Evolutionary conservation across 176 grass and related monocot species (phyloP), one percentile per base, ranked within the genome.

Genomic region (Calamus simplicifolius): DNA sequence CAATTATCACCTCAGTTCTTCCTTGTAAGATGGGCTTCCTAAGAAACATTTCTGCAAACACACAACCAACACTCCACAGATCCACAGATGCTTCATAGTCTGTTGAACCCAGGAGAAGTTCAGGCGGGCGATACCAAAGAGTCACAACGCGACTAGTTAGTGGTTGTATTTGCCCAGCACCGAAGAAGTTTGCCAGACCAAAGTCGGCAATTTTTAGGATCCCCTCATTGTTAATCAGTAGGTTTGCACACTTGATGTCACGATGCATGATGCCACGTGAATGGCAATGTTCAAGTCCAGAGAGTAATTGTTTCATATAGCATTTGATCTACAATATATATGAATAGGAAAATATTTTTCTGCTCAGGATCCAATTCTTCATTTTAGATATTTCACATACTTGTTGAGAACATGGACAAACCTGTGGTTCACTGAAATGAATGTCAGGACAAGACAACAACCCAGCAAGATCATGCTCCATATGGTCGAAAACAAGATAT

Each of bases 61-160:
- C 88, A 73, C 94, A 98, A 1, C 94, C 94, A 10, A 77, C 85
- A 48, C 94, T 98, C 94, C 88, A 98, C 16, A 98, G 75, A 76
- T 98, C 94, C 4, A 98, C 88, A 28, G 88, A 62, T 29, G 94
- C 72, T 8, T 78, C 77, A 63, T 98, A 98, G 15, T 86, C 59
- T 10, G 79, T 98, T 17, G 85, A 81, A 14, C 88, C 94, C 2
- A 98, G 71, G 1, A 98, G 75, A 15, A 98, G 84, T 78, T 98
- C 94, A n/a, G 94, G 94, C 16, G 88, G 88, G 5, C 94, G 79
- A 84, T 98, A 98, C 94, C 94, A 98, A 4, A 98, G 68, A 14
- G 94, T 98, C 2, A 98, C 84, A 0, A 98, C 94, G 13, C 88
- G 79, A 66, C 81, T 93, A 3, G 94, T 98, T 19, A 98, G 51